Percentiles rank a stretch among this genome's conserved stretches.
These are phyloP conservation scores for Diospyros kaki DNA, from an alignment of 148 eudicot genomes.

Conservation along the genomic window DNA sequence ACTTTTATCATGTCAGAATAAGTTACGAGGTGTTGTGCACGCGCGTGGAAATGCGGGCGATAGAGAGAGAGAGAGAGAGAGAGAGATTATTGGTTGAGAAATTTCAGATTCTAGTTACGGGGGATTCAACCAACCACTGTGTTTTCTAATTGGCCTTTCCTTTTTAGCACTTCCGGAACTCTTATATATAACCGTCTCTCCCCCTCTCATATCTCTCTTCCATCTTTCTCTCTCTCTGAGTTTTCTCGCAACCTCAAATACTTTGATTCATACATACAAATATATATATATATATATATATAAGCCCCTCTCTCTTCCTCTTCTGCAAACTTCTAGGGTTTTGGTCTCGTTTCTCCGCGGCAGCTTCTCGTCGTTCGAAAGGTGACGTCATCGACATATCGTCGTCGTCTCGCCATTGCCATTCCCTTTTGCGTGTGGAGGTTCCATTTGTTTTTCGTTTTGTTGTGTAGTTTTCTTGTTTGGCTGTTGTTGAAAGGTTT, in stretches of 20 bases:
- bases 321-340: slow-evolving; percentile 23
- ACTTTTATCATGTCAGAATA: too few species aligned
- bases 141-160: background rate
- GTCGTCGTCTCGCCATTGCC: slow-evolving; percentile 11
- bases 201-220: slow-evolving; percentile 17
- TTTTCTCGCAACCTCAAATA: background rate
- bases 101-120: slow-evolving; percentile 2
- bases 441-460: too few species aligned
- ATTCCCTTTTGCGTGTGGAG: too few species aligned
- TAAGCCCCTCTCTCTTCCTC: background rate
- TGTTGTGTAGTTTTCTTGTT: background rate
- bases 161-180: background rate
- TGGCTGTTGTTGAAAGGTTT: slow-evolving; percentile 5
- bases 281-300: background rate
- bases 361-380: background rate
- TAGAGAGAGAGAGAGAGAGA: too few species aligned
- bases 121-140: background rate
- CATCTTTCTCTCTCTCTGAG: background rate
- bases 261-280: background rate
- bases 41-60: background rate
- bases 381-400: slow-evolving; percentile 15
- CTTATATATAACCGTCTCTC: slow-evolving; percentile 18
- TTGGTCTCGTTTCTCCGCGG: background rate
- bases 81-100: background rate
- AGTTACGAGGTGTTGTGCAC: background rate